phyloP scores from a whole-genome alignment of 345 rosid species.

The Sisymbrium altissimum region DNA sequence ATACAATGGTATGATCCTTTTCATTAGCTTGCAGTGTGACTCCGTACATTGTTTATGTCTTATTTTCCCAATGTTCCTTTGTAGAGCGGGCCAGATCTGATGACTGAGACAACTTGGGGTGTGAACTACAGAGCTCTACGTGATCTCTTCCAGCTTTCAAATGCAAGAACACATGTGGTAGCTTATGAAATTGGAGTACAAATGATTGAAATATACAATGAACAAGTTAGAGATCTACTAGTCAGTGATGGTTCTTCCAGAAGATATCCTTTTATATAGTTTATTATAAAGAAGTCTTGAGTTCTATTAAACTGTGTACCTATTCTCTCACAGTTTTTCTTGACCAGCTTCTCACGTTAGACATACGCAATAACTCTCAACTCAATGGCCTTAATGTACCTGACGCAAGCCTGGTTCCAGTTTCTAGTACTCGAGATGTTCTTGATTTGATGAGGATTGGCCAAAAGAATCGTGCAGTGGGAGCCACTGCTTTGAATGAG shows the following conservation, averaged over 20 bases:
- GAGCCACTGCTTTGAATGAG: conserved; percentile 95
- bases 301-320: background rate
- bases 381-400: conserved; percentile 96
- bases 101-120: conserved; percentile 78
- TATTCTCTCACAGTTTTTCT: conserved; percentile 29
- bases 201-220: conserved; percentile 98
- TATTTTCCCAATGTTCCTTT: background rate
- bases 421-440: conserved; percentile 78
- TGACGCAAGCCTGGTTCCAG: conserved; percentile 89
- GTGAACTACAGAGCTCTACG: conserved; percentile 91
- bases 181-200: conserved; percentile 92
- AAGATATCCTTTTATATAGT: conserved; percentile 71
- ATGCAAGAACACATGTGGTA: conserved; percentile 57
- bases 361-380: conserved; percentile 87
- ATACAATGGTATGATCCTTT: conserved; percentile 69
- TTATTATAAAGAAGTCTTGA: background rate
- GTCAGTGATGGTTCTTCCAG: conserved; percentile 83
- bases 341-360: conserved; percentile 63
- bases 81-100: conserved; percentile 93
- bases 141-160: conserved; percentile 78
- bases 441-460: conserved; percentile 92
- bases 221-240: conserved; percentile 90
- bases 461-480: conserved; percentile 89
- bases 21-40: background rate
- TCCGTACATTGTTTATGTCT: background rate